phyloP scores from a whole-genome alignment of 192 early-diverging fungal genomes.

The Coemansia sp. region DNA sequence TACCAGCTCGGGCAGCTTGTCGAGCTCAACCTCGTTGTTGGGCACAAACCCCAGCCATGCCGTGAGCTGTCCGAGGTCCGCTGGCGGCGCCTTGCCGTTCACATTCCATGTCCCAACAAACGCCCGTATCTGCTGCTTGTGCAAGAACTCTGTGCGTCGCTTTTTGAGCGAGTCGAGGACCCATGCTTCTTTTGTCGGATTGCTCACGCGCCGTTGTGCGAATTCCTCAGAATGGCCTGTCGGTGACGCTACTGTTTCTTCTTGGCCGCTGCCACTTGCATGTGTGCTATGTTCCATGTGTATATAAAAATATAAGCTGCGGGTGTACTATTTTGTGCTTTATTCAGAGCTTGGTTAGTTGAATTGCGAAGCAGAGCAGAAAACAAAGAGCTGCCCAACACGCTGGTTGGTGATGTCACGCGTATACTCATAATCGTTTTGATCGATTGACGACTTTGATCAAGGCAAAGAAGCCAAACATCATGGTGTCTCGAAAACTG shows the following conservation, averaged over 20 bases:
- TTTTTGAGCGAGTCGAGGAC: constrained; percentile 39
- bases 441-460: too few relatives aligned
- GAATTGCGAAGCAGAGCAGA: neutral
- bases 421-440: too few relatives aligned
- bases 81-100: constrained; percentile 65
- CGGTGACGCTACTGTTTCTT: neutral
- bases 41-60: constrained; percentile 61
- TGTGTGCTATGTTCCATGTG: neutral
- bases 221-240: neutral
- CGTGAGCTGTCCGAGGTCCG: constrained; percentile 39
- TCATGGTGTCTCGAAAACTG: too few relatives aligned
- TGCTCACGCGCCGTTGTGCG: constrained; percentile 23
- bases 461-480: too few relatives aligned
- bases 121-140: constrained; percentile 34
- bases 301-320: neutral
- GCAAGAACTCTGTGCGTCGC: constrained; percentile 33
- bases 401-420: too few relatives aligned
- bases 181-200: constrained; percentile 48
- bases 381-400: neutral
- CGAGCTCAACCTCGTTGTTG: constrained; percentile 15
- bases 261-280: neutral
- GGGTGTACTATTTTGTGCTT: neutral
- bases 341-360: neutral
- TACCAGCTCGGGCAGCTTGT: constrained; percentile 12
- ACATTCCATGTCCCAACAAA: constrained; percentile 93